Percentiles rank a stretch among this genome's conserved stretches.
phyloP scores from a whole-genome alignment of 2,329 filamentous ascomycete species.

The Gremmenia infestans region DNA sequence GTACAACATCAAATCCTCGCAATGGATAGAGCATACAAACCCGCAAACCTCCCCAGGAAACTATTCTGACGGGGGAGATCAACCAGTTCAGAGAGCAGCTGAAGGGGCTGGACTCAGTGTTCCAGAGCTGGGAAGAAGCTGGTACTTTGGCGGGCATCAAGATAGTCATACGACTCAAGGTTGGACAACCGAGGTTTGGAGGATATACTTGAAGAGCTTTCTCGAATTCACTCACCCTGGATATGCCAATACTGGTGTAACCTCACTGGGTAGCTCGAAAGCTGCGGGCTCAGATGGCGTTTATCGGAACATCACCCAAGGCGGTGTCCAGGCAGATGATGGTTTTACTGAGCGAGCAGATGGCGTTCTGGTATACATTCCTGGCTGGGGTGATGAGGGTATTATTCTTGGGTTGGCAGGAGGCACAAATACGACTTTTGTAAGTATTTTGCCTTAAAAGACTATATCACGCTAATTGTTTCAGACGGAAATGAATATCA shows the following conservation, averaged over 20 bases:
- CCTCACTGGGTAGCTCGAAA: constrained; percentile 46
- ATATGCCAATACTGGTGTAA: constrained; percentile 57
- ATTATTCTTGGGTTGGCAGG: constrained; percentile 69
- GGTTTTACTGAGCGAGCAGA: constrained; percentile 72
- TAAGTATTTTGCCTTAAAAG: constrained; percentile 32
- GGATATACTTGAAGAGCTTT: constrained; percentile 68
- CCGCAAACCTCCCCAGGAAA: constrained; percentile 60
- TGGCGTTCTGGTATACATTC: constrained; percentile 66
- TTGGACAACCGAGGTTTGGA: constrained; percentile 60
- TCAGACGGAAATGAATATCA: constrained; percentile 57
- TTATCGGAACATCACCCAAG: constrained; percentile 71
- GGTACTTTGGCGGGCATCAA: constrained; percentile 75
- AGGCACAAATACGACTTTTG: constrained; percentile 63
- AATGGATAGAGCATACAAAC: constrained; percentile 59
- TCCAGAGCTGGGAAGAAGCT: constrained; percentile 64
- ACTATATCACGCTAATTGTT: constrained; percentile 5
- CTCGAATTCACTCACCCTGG: constrained; percentile 73
- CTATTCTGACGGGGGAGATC: constrained; percentile 50
- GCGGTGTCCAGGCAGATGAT: constrained; percentile 59
- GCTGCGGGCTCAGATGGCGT: constrained; percentile 57
- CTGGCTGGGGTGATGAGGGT: constrained; percentile 66
- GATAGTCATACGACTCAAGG: constrained; percentile 52
- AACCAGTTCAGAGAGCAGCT: constrained; percentile 61
- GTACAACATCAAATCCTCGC: constrained; percentile 55
- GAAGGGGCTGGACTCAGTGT: constrained; percentile 71